Evolutionary conservation across 2,329 filamentous ascomycete species (phyloP).

Genomic region (Gnomoniopsis sp.): DNA sequence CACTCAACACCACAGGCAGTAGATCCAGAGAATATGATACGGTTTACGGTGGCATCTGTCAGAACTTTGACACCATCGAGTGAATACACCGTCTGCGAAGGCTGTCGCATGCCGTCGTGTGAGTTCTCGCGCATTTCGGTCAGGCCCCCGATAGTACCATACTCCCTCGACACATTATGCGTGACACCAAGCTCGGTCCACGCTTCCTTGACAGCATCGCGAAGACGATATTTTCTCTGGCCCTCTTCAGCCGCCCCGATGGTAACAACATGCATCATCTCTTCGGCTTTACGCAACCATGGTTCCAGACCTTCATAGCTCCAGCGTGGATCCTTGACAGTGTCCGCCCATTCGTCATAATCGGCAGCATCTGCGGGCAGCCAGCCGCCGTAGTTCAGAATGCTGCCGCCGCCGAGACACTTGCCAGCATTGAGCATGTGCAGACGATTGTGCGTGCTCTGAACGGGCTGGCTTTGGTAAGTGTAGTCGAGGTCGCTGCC

Average conservation of each 20-base stretch:
- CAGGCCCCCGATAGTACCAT: constrained; percentile 31
- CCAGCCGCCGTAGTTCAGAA: constrained; percentile 27
- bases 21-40: constrained; percentile 16
- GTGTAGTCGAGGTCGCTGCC: constrained; percentile 23
- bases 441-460: constrained; percentile 17
- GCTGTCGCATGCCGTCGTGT: constrained; percentile 21
- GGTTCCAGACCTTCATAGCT: constrained; percentile 42
- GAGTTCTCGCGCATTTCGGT: constrained; percentile 26
- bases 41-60: constrained; percentile 23
- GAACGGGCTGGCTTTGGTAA: constrained; percentile 23
- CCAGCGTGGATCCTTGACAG: constrained; percentile 37
- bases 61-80: constrained; percentile 26
- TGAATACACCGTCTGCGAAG: constrained; percentile 23
- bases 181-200: constrained; percentile 39
- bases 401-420: constrained; percentile 24
- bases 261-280: constrained; percentile 27
- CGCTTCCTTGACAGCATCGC: constrained; percentile 30
- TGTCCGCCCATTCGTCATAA: constrained; percentile 22
- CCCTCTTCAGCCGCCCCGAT: constrained; percentile 22
- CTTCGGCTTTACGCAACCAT: constrained; percentile 41
- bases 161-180: constrained; percentile 26
- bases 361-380: constrained; percentile 24
- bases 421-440: constrained; percentile 22
- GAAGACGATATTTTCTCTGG: constrained; percentile 35
- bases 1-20: constrained; percentile 26